A percentile compares a stretch with the other conserved stretches of the same genome.
These are phyloP conservation scores for Chamaecyparis obtusa DNA, from an alignment of 75 land plant species.

Conservation along the genomic window DNA sequence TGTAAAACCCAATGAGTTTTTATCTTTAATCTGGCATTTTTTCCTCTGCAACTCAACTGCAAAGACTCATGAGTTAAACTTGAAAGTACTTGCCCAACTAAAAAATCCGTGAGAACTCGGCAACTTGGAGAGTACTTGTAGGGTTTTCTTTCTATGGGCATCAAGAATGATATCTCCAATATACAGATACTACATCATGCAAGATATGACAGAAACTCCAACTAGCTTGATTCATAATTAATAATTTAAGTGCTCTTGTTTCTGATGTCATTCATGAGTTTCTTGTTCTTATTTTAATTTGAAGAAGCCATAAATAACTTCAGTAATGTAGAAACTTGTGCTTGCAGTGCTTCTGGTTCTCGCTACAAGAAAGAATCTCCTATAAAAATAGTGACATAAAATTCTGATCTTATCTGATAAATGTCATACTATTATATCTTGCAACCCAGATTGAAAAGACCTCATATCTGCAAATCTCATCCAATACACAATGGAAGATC, in stretches of 20 bases:
- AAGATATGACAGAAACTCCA: neutral
- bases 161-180: neutral
- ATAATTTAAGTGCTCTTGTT: neutral
- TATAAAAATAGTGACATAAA: neutral
- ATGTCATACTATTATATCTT: conserved; percentile 3
- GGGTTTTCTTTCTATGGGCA: too few species aligned
- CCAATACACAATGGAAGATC: neutral
- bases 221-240: too few species aligned
- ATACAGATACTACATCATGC: neutral
- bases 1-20: too few species aligned
- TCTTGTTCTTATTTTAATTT: neutral
- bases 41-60: too few species aligned
- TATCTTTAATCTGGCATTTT: too few species aligned
- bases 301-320: neutral
- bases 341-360: neutral
- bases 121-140: too few species aligned
- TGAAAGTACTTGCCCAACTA: too few species aligned
- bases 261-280: neutral
- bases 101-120: too few species aligned
- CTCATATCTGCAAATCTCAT: neutral
- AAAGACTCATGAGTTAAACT: too few species aligned
- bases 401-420: neutral
- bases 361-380: neutral
- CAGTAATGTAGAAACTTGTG: neutral
- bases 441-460: neutral